phyloP scores from a whole-genome alignment of 2,329 filamentous ascomycete species.

The Botrytis porri region DNA sequence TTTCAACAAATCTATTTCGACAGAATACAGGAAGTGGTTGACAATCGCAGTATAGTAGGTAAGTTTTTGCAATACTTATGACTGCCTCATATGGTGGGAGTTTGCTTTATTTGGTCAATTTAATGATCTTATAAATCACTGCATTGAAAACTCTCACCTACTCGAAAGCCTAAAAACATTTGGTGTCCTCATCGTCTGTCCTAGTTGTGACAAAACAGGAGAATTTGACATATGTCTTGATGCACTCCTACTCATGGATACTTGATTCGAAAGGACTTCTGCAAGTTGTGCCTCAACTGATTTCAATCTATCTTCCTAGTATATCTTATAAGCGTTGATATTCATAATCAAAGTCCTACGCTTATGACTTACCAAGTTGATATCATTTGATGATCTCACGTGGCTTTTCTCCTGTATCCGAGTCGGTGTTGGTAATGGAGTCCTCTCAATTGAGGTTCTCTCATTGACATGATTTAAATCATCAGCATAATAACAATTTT shows the following conservation, averaged over 20 bases:
- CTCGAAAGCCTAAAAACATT: slow-evolving; percentile 17
- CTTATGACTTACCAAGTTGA: slow-evolving; percentile 7
- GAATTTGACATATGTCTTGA: slow-evolving; percentile 20
- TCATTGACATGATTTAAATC: slow-evolving; percentile 23
- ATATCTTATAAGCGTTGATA: neutral
- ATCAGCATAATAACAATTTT: slow-evolving; percentile 46
- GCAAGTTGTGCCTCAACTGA: slow-evolving; percentile 34
- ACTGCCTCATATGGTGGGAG: slow-evolving; percentile 43
- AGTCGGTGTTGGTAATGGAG: neutral
- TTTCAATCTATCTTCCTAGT: slow-evolving; percentile 34
- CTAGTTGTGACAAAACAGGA: slow-evolving; percentile 2
- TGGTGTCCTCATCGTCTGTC: slow-evolving; percentile 2
- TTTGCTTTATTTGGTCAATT: slow-evolving; percentile 24
- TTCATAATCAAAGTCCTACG: neutral
- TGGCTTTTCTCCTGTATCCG: neutral
- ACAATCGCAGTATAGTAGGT: slow-evolving; percentile 48
- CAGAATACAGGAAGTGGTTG: slow-evolving; percentile 50
- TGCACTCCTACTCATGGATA: slow-evolving; percentile 18
- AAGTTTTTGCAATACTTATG: slow-evolving; percentile 42
- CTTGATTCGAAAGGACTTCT: slow-evolving; percentile 33
- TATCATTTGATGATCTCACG: slow-evolving; percentile 12
- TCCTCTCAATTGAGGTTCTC: slow-evolving; percentile 20
- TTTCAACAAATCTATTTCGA: slow-evolving; percentile 42
- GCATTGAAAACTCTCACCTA: slow-evolving; percentile 18
- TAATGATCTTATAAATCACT: neutral